Evolutionary conservation across 805 yeast genomes (phyloP), one percentile per base, ranked within the genome.

Genomic region (Wickerhamomyces ciferrii): DNA sequence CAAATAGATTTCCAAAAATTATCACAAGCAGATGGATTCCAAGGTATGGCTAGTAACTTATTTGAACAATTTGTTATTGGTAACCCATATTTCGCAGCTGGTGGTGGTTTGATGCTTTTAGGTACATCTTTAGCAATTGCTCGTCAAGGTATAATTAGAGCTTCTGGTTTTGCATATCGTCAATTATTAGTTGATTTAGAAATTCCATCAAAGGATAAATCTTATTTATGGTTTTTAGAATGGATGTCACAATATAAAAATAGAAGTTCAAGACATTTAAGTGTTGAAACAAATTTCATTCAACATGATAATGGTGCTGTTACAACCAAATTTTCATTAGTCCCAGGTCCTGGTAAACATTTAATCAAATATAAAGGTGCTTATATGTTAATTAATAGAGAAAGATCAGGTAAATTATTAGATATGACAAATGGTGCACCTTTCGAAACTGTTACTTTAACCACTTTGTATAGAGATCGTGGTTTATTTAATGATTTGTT

Each of bases 11-110:
- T 59, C 35, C 47, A 50, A 15, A 51, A 57, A 48, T 42, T 59
- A 13, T 43, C 48, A 11, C 41, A 54, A 17, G 27, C 55, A 17
- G 59, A 54, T 29, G 61, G 62, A 10, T 53, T 59, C 29, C 48
- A 52, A 19, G 66, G 69, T 0, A 61, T 65, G 57, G 61, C 69
- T 1, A 51, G 60, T 1, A 52, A 50, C 48, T 66, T 82, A 5
- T 66, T 80, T 56, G 66, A 75, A 38, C 81, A 79, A 46, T 76
- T 81, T 2, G 70, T 86, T 48, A 74, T 74, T 20, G 75, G 78
- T 34, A 92, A 92, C 62, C 98, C 97, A n/a, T 90, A 89, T 64
- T 92, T 94, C 70, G 94, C 97, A 1, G 99, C 98, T 0, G 99
- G 99, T 59, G 97, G 97, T 56, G 99, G 99, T 0, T 71, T 94